These are phyloP conservation scores for Terana coerulea DNA, from an alignment of 768 basidiomycete genomes.

Conservation along the genomic window DNA sequence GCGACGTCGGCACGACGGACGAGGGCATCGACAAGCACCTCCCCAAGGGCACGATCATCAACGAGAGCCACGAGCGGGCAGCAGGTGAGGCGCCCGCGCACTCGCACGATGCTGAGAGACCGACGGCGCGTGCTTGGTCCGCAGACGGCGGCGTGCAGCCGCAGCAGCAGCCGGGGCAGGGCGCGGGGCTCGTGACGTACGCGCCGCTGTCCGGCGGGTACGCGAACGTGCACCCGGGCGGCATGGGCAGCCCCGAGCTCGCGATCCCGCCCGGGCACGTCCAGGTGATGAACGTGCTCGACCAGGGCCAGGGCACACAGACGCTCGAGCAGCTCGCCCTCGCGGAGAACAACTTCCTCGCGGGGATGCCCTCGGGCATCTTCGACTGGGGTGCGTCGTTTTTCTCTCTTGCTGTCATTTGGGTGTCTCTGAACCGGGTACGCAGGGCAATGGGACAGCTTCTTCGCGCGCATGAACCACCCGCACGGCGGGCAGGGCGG, in stretches of 20 bases:
- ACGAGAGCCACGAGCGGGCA: conserved; percentile 38
- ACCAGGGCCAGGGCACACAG: neutral
- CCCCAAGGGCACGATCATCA: conserved; percentile 53
- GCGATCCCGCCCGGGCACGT: conserved; percentile 44
- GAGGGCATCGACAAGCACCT: conserved; percentile 35
- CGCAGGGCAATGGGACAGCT: conserved; percentile 79
- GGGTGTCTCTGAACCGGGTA: neutral
- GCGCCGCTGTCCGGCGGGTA: conserved; percentile 39
- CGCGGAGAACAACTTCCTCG: conserved; percentile 66
- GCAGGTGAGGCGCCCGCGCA: conserved; percentile 40
- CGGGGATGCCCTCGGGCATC: conserved; percentile 80
- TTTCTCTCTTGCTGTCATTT: neutral
- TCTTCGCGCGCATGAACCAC: conserved; percentile 58
- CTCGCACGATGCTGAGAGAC: neutral
- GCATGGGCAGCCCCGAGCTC: conserved; percentile 7
- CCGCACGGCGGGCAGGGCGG: neutral
- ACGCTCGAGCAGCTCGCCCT: conserved; percentile 61
- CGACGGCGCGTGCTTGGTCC: neutral
- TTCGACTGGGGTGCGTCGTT: conserved; percentile 74
- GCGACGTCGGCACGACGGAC: conserved; percentile 26
- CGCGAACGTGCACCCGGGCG: conserved; percentile 64
- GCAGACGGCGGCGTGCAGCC: neutral
- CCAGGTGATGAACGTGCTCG: conserved; percentile 66
- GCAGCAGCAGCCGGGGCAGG: neutral
- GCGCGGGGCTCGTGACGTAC: conserved; percentile 44